phyloP scores from a whole-genome alignment of 2,329 filamentous ascomycete species.

The Alternaria postmessia region DNA sequence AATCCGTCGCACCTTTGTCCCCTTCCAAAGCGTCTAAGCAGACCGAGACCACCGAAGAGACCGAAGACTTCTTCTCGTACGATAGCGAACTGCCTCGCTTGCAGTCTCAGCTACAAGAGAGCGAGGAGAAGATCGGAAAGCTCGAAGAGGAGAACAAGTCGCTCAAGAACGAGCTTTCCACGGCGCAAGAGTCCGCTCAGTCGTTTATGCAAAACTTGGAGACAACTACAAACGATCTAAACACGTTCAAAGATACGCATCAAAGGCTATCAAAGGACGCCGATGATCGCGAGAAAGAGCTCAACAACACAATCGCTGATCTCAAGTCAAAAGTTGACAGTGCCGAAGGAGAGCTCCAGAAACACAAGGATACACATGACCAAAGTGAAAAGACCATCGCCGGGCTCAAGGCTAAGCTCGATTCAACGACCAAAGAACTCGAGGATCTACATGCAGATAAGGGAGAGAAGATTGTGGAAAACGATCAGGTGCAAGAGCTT shows the following conservation, averaged over 20 bases:
- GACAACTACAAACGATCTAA: conserved; percentile 70
- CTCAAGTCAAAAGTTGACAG: conserved; percentile 43
- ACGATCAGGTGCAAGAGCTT: conserved; percentile 38
- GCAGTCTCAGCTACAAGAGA: conserved; percentile 76
- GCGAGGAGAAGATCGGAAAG: conserved; percentile 73
- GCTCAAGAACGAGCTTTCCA: conserved; percentile 74
- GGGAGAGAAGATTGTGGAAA: conserved; percentile 42
- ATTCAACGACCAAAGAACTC: conserved; percentile 55
- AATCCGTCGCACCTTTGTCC: conserved; percentile 37
- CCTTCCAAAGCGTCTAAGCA: conserved; percentile 39
- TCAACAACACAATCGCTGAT: conserved; percentile 37
- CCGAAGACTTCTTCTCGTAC: conserved; percentile 89
- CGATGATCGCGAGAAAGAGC: conserved; percentile 39
- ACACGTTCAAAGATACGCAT: conserved; percentile 61
- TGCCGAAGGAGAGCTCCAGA: conserved; percentile 57
- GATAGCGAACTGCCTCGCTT: conserved; percentile 85
- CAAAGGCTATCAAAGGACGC: conserved; percentile 51
- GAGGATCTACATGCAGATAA: conserved; percentile 55
- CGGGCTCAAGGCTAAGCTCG: conserved; percentile 43
- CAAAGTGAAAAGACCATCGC: conserved; percentile 54
- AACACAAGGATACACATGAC: conserved; percentile 51
- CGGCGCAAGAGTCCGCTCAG: conserved; percentile 70
- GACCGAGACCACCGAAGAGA: conserved; percentile 46
- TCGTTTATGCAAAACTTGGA: conserved; percentile 67
- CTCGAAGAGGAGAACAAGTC: conserved; percentile 73